Evolutionary conservation across 139 green algal genomes (phyloP), one percentile per base, ranked within the genome.

Genomic region (Picochlorum sp.): DNA sequence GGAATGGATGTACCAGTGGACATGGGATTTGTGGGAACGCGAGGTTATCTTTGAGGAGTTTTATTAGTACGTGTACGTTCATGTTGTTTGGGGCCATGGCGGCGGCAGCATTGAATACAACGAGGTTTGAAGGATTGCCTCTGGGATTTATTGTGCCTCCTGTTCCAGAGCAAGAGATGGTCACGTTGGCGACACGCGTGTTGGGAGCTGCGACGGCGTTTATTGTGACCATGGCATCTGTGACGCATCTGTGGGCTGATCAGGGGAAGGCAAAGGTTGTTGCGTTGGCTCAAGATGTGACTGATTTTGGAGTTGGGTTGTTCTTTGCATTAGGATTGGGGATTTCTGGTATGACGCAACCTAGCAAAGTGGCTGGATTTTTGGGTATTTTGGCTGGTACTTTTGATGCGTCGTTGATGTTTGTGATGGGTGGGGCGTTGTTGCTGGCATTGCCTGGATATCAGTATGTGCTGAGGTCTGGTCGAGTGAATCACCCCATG

Each of bases 351-450:
- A 94, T 95, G 88, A 77, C 71, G 15, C 74, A 73, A 3, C 80
- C 85, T 6, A 69, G 59, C 49, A 94, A 92, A 74, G 80, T 88
- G 49, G 44, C 64, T 6, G 55, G 50, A 20, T 77, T 77, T 56
- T 34, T 57, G 28, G 20, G n/a, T 18, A 24, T 56, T 15, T 62
- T 63, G 16, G 49, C 16, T 70, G 57, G 72, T 28, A 73, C 20
- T 0, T 72, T 66, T 49, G 87, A 95, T 60, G 67, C 70, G 18
- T 74, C 67, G 0, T 76, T 95, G 21, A 60, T 73, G 11, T 82
- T 87, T 45, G 84, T 94, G 2, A 95, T 95, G 87, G 87, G 63
- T 9, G 75, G 73, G 6, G 87, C 87, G 4, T 66, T 94, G 45
- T 21, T 81, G 38, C 66, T 91, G 14, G 68, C 78, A 2, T n/a